phyloP scores from a whole-genome alignment of 2,329 filamentous ascomycete species.

The Dothistroma pini region DNA sequence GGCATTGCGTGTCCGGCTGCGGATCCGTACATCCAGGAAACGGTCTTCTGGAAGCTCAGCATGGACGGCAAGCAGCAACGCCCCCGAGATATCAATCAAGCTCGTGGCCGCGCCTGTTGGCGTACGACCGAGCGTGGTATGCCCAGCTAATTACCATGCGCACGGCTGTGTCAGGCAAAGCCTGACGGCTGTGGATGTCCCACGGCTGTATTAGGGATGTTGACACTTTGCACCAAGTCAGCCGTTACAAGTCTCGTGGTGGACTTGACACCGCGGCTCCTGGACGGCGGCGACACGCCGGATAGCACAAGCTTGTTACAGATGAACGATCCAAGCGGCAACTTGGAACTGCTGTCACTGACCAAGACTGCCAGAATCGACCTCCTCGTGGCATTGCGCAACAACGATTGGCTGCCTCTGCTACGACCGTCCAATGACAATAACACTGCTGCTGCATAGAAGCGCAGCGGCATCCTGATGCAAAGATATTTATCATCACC shows the following conservation, averaged over 20 bases:
- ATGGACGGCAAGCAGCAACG: not conserved
- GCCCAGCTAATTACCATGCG: not conserved
- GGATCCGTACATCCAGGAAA: not conserved
- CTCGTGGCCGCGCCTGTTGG: not conserved
- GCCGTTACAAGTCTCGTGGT: conserved; percentile 2
- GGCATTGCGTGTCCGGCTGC: not conserved
- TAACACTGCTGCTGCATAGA: not conserved
- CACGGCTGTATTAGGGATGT: not conserved
- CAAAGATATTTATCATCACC: not conserved
- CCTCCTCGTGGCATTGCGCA: conserved; percentile 1
- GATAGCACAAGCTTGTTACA: conserved; percentile 5
- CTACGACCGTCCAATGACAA: not conserved
- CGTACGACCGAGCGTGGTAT: not conserved
- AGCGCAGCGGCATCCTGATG: not conserved
- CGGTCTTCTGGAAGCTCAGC: not conserved
- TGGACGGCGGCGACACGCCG: conserved; percentile 3
- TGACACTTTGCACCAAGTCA: not conserved
- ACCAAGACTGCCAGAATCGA: not conserved
- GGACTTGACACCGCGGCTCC: not conserved
- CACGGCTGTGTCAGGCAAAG: not conserved
- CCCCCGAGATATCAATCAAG: not conserved
- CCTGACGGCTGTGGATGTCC: not conserved
- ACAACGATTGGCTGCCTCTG: not conserved
- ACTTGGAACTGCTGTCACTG: not conserved
- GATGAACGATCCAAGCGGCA: not conserved